A percentile compares a stretch with the other conserved stretches of the same genome.
These are phyloP conservation scores for Sicyos baderoa DNA, from an alignment of 306 rosid genomes.

Conservation along the genomic window DNA sequence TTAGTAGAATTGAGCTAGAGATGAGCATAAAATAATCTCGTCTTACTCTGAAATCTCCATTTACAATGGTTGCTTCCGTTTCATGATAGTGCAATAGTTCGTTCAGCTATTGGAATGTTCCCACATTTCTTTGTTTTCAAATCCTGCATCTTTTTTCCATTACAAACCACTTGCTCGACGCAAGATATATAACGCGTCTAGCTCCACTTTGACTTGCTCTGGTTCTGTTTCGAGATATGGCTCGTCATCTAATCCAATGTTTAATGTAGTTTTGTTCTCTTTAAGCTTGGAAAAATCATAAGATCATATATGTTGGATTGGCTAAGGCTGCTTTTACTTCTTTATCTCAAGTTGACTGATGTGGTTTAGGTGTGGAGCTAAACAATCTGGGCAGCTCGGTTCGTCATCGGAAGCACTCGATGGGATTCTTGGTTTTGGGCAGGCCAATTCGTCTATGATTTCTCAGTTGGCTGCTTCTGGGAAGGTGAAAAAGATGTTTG, in stretches of 20 bases:
- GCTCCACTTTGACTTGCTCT: not conserved
- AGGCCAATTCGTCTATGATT: slow-evolving; percentile 75
- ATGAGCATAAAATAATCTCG: not conserved
- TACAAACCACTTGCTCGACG: not conserved
- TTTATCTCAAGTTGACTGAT: slow-evolving; percentile 8
- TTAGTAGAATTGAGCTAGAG: not conserved
- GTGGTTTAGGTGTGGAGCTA: slow-evolving; percentile 54
- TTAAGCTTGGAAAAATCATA: not conserved
- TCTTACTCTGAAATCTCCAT: not conserved
- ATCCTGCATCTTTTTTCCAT: not conserved
- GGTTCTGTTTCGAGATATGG: not conserved
- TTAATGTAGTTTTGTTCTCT: not conserved
- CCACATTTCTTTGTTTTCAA: slow-evolving; percentile 8
- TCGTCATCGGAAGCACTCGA: slow-evolving; percentile 48
- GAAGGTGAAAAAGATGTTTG: slow-evolving; percentile 65
- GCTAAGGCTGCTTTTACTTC: not conserved
- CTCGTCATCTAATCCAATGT: not conserved
- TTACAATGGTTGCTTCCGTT: not conserved
- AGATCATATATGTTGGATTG: not conserved
- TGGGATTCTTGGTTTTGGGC: slow-evolving; percentile 92
- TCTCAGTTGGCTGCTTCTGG: slow-evolving; percentile 81
- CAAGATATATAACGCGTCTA: not conserved
- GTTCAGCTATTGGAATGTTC: not conserved
- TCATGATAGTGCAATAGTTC: not conserved
- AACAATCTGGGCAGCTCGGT: slow-evolving; percentile 54